phyloP scores from a whole-genome alignment of 129 eudicot species.

The Calendula officinalis region DNA sequence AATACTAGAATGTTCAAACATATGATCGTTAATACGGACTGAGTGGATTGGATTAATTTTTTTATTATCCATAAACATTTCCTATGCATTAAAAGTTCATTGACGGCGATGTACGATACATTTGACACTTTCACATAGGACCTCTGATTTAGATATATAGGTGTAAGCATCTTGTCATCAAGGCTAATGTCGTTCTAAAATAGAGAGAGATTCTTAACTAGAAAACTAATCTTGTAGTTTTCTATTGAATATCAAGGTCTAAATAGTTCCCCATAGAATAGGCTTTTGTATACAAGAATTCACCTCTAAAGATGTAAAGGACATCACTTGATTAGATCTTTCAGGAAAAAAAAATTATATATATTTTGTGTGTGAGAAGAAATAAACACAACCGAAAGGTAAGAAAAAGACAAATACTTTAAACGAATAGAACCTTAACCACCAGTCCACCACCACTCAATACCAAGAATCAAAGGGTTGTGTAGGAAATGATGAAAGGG shows the following conservation, averaged over 20 bases:
- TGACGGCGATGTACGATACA: too few species aligned
- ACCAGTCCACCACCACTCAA: too few species aligned
- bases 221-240: constrained; percentile 1
- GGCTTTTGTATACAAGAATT: constrained; percentile 23
- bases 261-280: not conserved
- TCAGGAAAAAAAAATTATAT: too few species aligned
- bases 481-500: not conserved
- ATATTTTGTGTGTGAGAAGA: constrained; percentile 4
- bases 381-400: not conserved
- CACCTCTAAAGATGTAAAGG: not conserved
- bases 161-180: constrained; percentile 7
- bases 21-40: not conserved
- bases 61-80: too few species aligned
- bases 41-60: too few species aligned
- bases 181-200: constrained; percentile 16
- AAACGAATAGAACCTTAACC: too few species aligned
- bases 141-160: not conserved
- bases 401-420: too few species aligned
- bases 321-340: not conserved
- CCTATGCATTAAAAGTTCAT: not conserved
- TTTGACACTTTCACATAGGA: not conserved
- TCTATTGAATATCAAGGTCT: not conserved
- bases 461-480: too few species aligned
- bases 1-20: not conserved
- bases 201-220: constrained; percentile 16